A percentile compares a stretch with the other conserved stretches of the same genome.
Evolutionary conservation across 495 filamentous ascomycete genomes (phyloP).

Genomic region (Oleoguttula mirabilis): DNA sequence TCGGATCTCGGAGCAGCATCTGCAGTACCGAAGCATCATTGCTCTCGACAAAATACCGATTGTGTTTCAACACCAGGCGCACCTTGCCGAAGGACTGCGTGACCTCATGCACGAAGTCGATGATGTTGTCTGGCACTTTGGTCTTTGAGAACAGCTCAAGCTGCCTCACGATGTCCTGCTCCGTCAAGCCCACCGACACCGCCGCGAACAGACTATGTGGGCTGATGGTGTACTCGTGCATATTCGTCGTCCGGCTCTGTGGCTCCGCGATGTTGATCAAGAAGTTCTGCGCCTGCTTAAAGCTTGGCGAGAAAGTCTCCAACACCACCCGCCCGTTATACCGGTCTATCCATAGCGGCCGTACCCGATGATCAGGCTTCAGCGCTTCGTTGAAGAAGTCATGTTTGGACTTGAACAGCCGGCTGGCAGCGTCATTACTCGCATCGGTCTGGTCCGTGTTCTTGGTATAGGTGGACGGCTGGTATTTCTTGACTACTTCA

Average conservation of each 20-base stretch:
- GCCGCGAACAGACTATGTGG: constrained; percentile 89
- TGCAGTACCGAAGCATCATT: constrained; percentile 75
- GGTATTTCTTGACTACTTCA: constrained; percentile 15
- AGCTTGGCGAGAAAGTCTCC: constrained; percentile 86
- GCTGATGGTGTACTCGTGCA: constrained; percentile 90
- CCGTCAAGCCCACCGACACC: constrained; percentile 77
- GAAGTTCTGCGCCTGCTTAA: constrained; percentile 81
- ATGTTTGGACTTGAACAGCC: constrained; percentile 46
- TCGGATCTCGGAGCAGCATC: constrained; percentile 60
- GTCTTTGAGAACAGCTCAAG: constrained; percentile 83
- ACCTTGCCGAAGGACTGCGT: constrained; percentile 91
- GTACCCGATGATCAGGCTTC: constrained; percentile 76
- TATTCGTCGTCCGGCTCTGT: constrained; percentile 67
- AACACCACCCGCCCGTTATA: constrained; percentile 72
- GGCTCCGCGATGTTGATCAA: constrained; percentile 93
- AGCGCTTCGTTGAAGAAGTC: constrained; percentile 73
- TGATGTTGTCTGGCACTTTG: constrained; percentile 63
- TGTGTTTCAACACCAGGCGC: constrained; percentile 87
- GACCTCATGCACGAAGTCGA: constrained; percentile 65
- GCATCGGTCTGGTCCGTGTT: background rate
- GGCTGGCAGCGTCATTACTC: constrained; percentile 31
- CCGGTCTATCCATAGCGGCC: constrained; percentile 89
- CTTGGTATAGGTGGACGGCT: constrained; percentile 16
- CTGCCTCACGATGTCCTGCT: constrained; percentile 78
- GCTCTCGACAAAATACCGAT: constrained; percentile 86